Evolutionary conservation across 1,284 basidiomycete genomes (phyloP), one percentile per base, ranked within the genome.

Genomic region (Malassezia arunalokei): DNA sequence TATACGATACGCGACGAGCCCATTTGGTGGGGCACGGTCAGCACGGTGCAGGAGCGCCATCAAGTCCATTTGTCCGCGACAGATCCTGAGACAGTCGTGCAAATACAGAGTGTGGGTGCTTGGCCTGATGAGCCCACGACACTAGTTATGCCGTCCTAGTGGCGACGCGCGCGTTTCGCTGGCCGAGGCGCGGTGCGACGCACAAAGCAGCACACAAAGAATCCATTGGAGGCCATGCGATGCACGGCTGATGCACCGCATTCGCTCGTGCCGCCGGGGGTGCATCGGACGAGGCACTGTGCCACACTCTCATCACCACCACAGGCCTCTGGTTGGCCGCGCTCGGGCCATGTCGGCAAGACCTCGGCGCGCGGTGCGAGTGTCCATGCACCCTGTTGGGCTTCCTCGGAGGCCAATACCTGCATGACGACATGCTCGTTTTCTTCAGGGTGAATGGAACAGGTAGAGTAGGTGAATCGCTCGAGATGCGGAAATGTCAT

Each of bases 381-480:
- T 1, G 3, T 39, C 70, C 70, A 73, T 0, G 58, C 56, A 5
- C 40, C 30, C 8, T 42, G 14, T 9, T 38, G 20, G 3, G 68
- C 70, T 43, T 66, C 62, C 8, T 33, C 33, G 3, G 62, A 55
- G 0, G 43, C 41, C 5, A 73, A 46, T 1, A 63, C 68, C 0
- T 43, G 32, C 79, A 81, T 76, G 2, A 87, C 83, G 31, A 88
- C 86, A 15, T 78, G 77, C 63, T 99, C 94, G 75, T 99, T 92
- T 71, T 99, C 94, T 44, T 80, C 80, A 6, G 84, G 80, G 73
- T 98, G 85, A 42, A 95, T 78, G 55, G 88, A 92, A 74, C 92
- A 96, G 9, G 92, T 98, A 17, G 90, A 96, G 75, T 98, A 98
- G 14, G 91, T 89, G 54, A 96, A 86, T 60, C 81, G 82, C 47